Conservation (phyloP, 2,329 filamentous ascomycete genomes). For the Sporothrix pallida region DNA sequence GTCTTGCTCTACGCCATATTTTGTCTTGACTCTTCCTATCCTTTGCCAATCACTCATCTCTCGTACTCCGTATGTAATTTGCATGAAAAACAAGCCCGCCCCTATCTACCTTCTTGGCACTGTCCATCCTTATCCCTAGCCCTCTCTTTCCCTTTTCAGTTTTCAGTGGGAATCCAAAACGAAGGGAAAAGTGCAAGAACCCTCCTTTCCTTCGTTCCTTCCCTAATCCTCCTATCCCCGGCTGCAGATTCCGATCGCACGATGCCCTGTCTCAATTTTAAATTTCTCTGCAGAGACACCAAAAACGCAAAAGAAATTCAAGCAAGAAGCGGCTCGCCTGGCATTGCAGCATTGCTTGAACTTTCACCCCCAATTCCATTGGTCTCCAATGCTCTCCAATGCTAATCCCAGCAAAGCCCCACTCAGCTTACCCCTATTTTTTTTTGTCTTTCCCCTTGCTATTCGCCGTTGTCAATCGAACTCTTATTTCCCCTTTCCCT, state of each 20-base stretch:
- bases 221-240: slow-evolving; percentile 1
- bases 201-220: not conserved
- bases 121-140: slow-evolving; percentile 13
- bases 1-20: too few relatives aligned
- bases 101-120: not conserved
- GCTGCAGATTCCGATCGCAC: slow-evolving; percentile 14
- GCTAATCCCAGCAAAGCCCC: slow-evolving; percentile 3
- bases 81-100: slow-evolving; percentile 9
- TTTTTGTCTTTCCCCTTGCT: not conserved
- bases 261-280: slow-evolving; percentile 3
- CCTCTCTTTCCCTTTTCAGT: not conserved
- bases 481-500: not conserved
- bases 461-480: not conserved
- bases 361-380: not conserved
- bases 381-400: slow-evolving; percentile 1
- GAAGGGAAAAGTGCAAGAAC: too few relatives aligned
- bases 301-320: not conserved
- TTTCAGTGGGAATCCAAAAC: not conserved
- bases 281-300: not conserved
- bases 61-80: not conserved
- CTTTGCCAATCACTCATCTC: not conserved
- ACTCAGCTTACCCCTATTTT: slow-evolving; percentile 26
- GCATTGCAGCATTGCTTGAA: not conserved
- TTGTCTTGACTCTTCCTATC: too few relatives aligned
- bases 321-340: not conserved